Evolutionary conservation across 73 alveolate species (phyloP).

Genomic region (Stentor roeselii): DNA sequence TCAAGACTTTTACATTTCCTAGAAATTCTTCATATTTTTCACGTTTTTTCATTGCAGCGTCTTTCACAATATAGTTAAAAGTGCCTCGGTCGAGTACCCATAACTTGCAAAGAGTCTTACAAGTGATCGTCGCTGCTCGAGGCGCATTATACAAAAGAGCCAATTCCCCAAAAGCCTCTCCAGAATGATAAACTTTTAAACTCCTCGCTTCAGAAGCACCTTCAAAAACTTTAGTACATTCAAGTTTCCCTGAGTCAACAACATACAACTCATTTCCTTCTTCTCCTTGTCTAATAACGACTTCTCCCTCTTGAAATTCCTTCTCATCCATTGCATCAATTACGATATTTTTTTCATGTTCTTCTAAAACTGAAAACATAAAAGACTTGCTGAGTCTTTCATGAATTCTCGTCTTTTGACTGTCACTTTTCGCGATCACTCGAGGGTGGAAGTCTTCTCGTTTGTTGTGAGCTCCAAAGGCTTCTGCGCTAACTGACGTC

Average conservation of each 20-base stretch:
- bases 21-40: slow-evolving; percentile 77
- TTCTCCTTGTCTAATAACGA: slow-evolving; percentile 41
- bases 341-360: slow-evolving; percentile 80
- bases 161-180: slow-evolving; percentile 71
- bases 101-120: slow-evolving; percentile 60
- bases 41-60: slow-evolving; percentile 85
- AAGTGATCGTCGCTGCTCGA: slow-evolving; percentile 86
- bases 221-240: slow-evolving; percentile 31
- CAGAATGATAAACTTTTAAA: slow-evolving; percentile 42
- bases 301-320: slow-evolving; percentile 45
- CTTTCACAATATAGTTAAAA: slow-evolving; percentile 87
- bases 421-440: slow-evolving; percentile 71
- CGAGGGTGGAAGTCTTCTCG: slow-evolving; percentile 75
- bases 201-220: background rate
- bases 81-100: slow-evolving; percentile 90
- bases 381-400: slow-evolving; percentile 68
- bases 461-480: slow-evolving; percentile 86
- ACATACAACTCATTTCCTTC: slow-evolving; percentile 37
- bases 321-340: slow-evolving; percentile 95
- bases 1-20: slow-evolving; percentile 65
- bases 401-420: slow-evolving; percentile 54
- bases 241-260: slow-evolving; percentile 42
- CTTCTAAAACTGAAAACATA: slow-evolving; percentile 75
- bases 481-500: slow-evolving; percentile 92
- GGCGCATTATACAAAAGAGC: slow-evolving; percentile 91